Percentiles rank a stretch among this genome's conserved stretches.
Evolutionary conservation across 225 moss, liverwort and hornwort species (phyloP).

Genomic region (Rhytidiadelphus loreus): DNA sequence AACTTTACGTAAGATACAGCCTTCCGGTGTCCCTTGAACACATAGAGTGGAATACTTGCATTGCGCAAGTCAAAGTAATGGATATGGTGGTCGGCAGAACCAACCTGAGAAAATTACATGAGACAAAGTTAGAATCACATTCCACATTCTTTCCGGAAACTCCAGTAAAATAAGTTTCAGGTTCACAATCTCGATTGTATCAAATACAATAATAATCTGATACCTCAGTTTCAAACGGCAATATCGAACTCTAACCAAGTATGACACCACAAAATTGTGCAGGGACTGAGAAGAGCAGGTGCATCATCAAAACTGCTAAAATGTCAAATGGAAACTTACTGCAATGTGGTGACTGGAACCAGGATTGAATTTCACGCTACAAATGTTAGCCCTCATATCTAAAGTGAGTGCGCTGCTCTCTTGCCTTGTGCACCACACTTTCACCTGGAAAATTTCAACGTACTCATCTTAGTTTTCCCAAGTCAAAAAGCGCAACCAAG

Average conservation of each 20-base stretch:
- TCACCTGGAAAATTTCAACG: slow-evolving; percentile 39
- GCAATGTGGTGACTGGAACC: slow-evolving; percentile 77
- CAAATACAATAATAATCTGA: neutral
- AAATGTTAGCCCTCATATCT: slow-evolving; percentile 91
- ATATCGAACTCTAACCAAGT: neutral
- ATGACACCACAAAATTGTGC: neutral
- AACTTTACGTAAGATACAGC: slow-evolving; percentile 97
- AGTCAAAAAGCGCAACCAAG: neutral
- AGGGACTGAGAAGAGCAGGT: neutral
- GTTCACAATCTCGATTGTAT: neutral
- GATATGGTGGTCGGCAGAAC: slow-evolving; percentile 83
- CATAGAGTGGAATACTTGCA: slow-evolving; percentile 43
- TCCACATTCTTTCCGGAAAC: neutral
- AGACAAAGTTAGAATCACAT: neutral
- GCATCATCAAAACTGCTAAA: neutral
- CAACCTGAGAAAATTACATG: slow-evolving; percentile 43
- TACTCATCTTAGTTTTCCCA: neutral
- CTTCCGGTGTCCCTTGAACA: slow-evolving; percentile 81
- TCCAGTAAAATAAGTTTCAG: neutral
- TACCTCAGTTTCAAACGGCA: neutral
- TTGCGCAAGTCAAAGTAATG: slow-evolving; percentile 88
- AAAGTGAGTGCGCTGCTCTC: slow-evolving; percentile 76
- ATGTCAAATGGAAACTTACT: slow-evolving; percentile 26
- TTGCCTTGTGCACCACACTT: slow-evolving; percentile 95
- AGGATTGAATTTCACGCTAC: slow-evolving; percentile 96